These are phyloP conservation scores for Penicillium sp. DNA, from an alignment of 2,329 filamentous ascomycete species.

Conservation along the genomic window DNA sequence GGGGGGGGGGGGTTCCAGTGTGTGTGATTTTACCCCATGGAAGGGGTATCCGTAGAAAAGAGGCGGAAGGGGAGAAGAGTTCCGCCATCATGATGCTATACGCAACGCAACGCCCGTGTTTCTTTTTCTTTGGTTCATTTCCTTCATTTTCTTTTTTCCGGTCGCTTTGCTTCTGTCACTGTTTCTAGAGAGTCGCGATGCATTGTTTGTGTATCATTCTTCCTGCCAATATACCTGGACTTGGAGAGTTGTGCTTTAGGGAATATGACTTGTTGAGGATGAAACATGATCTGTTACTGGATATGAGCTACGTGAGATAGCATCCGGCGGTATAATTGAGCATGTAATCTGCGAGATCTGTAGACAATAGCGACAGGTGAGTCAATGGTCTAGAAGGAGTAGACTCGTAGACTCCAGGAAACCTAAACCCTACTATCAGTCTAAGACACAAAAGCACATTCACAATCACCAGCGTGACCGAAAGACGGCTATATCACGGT, in stretches of 20 bases:
- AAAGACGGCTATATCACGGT: neutral
- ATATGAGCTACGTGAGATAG: no score
- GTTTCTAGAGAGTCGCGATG: conserved; percentile 10
- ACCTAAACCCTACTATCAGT: no score
- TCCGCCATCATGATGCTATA: conserved; percentile 35
- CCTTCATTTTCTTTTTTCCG: conserved; percentile 19
- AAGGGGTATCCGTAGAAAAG: conserved; percentile 31
- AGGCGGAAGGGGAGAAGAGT: conserved; percentile 26
- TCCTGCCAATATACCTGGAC: conserved; percentile 22
- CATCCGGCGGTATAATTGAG: neutral
- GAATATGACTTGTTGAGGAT: conserved; percentile 8
- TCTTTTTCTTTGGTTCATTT: conserved; percentile 17
- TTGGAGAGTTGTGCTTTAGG: conserved; percentile 6
- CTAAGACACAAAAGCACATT: no score
- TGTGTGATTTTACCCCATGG: conserved; percentile 14
- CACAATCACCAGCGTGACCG: neutral
- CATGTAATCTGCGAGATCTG: no score
- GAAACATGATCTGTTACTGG: neutral
- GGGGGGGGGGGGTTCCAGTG: conserved; percentile 3
- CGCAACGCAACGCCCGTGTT: conserved; percentile 34
- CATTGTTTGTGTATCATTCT: conserved; percentile 12
- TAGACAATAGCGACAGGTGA: neutral
- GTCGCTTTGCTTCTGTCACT: conserved; percentile 2
- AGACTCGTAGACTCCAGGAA: neutral
- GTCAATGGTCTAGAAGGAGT: neutral